Evolutionary conservation across 495 filamentous ascomycete genomes (phyloP), one percentile per base, ranked within the genome.

Genomic region (Penicillium silybi): DNA sequence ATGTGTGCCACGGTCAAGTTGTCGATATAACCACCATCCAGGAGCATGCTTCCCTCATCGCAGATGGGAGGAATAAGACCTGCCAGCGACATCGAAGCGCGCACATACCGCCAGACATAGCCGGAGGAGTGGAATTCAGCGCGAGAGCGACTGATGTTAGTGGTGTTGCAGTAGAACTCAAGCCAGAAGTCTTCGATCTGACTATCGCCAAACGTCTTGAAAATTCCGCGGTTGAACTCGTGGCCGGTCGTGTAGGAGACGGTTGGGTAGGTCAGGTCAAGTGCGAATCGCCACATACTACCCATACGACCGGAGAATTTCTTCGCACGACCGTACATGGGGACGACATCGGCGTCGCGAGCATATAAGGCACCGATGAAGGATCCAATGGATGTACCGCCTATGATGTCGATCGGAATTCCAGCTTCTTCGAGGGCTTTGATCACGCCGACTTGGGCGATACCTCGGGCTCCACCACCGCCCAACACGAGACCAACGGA

Each of bases 131-230:
- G 93, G 67, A 91, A 89, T 64, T 97, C 91, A 3, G 83, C 81
- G 7, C 91, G 83, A 34, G 85, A 90, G 61, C 91, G 92, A 71
- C 84, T 89, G 72, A 98, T 97, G 61, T 96, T 97, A 22, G 95
- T 97, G 0, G 92, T 97, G 67, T 98, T 98, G 77, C 95, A 97
- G 76, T 97, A 98, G 71, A 91, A 98, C 52, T 95, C 90, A 15
- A 98, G 81, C 93, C 93, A 97, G 65, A 97, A 97, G 65, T 97
- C 95, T 71, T 98, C 93, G 48, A 98, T 97, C 67, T 97, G 93
- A 34, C 87, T 86, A 54, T 95, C 88, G 8, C 90, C 92, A 67
- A 98, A 96, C 0, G 93, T 90, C 71, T 97, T 97, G 81, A 97
- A 98, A 62, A 98, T 97, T 10, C 95, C 95, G 3, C 93, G 89